Conservation (phyloP, 2,329 filamentous ascomycete genomes). For the Lizonia empirigonia region DNA sequence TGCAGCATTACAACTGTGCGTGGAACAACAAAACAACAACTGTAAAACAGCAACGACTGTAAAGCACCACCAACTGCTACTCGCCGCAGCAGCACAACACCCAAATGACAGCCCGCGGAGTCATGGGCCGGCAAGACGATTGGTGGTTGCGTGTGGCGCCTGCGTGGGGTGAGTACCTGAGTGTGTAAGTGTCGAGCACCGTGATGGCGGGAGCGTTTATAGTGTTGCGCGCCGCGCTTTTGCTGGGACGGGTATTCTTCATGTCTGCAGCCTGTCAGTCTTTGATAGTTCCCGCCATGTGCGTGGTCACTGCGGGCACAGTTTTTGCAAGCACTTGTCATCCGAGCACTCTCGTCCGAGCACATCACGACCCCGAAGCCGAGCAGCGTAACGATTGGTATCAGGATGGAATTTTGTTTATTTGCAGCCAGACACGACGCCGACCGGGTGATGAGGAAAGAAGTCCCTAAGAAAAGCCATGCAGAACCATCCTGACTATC, state of each 20-base stretch:
- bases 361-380: neutral
- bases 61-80: too few relatives aligned
- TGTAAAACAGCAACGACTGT: too few relatives aligned
- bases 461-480: conserved; percentile 32
- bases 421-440: conserved; percentile 29
- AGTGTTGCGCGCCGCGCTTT: neutral
- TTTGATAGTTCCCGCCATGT: neutral
- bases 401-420: conserved; percentile 36
- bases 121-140: too few relatives aligned
- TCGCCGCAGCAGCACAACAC: too few relatives aligned
- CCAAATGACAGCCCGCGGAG: too few relatives aligned
- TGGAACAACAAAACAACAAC: too few relatives aligned
- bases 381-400: conserved; percentile 14
- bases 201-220: conserved; percentile 11
- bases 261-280: neutral
- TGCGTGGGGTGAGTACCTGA: conserved; percentile 14
- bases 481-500: conserved; percentile 29
- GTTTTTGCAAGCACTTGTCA: neutral
- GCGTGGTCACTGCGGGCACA: too few relatives aligned
- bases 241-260: too few relatives aligned
- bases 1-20: too few relatives aligned
- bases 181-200: conserved; percentile 15
- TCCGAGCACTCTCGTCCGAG: neutral
- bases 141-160: conserved; percentile 2
- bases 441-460: conserved; percentile 22